These are phyloP conservation scores for Colletotrichum zoysiae DNA, from an alignment of 2,329 filamentous ascomycete species.

Conservation along the genomic window DNA sequence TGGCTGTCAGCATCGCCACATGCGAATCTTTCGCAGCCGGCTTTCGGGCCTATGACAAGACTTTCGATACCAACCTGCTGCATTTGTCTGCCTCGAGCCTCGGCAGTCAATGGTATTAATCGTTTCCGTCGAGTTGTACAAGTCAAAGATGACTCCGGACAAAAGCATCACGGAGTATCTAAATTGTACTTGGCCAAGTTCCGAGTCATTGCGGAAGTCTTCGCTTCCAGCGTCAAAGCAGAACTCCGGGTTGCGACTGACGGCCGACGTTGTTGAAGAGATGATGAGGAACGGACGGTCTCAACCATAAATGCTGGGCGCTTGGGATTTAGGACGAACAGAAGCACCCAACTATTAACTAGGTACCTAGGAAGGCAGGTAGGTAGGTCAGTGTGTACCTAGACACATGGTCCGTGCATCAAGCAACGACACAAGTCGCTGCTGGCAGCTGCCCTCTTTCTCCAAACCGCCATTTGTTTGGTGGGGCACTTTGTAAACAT, in stretches of 20 bases:
- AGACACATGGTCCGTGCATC: slow-evolving; percentile 23
- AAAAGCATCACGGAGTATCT: background rate
- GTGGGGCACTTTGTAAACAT: slow-evolving; percentile 40
- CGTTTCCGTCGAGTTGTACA: background rate
- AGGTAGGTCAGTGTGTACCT: too few relatives aligned
- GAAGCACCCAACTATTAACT: too few relatives aligned
- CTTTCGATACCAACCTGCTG: background rate
- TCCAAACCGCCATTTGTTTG: slow-evolving; percentile 21
- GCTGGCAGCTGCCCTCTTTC: background rate
- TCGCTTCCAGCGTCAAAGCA: too few relatives aligned
- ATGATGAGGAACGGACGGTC: background rate
- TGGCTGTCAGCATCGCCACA: background rate
- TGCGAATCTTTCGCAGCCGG: background rate
- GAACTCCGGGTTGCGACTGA: too few relatives aligned
- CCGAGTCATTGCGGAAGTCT: background rate
- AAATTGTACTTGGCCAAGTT: background rate
- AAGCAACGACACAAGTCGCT: background rate
- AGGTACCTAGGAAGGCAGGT: too few relatives aligned
- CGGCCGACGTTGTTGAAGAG: background rate
- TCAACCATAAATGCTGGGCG: background rate
- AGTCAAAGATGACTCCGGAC: background rate
- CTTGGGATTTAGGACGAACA: background rate
- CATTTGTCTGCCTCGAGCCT: background rate
- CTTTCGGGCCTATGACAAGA: background rate
- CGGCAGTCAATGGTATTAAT: background rate